Conservation (phyloP, 2,329 filamentous ascomycete genomes). For the Fusarium chuoi region DNA sequence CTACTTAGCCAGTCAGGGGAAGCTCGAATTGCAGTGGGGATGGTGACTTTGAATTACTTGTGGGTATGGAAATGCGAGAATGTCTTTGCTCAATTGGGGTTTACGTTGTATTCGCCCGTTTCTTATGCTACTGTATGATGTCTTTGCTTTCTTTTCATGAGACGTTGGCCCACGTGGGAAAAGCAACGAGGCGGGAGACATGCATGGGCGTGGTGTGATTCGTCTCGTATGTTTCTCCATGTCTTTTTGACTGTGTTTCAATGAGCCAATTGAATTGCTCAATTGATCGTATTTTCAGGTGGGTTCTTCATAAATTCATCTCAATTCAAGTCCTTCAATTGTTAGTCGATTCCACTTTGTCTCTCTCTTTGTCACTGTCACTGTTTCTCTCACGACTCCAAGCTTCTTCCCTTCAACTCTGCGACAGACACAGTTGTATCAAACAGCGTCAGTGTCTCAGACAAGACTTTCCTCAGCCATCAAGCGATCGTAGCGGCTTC, state of each 20-base stretch:
- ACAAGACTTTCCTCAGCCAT: not conserved
- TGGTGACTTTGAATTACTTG: constrained; percentile 14
- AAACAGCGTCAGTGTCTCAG: constrained; percentile 23
- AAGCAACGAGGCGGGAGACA: constrained; percentile 6
- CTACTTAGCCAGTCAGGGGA: not conserved
- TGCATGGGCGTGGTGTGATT: not conserved
- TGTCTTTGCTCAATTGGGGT: not conserved
- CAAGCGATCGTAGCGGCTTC: constrained; percentile 2
- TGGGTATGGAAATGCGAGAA: not conserved
- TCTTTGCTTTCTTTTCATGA: constrained; percentile 16
- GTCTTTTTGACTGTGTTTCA: not conserved
- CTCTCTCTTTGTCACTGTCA: not conserved
- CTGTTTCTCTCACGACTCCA: not conserved
- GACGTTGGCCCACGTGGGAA: constrained; percentile 17
- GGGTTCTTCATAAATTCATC: not conserved
- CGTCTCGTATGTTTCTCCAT: constrained; percentile 4
- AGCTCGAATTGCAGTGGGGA: constrained; percentile 15
- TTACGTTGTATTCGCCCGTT: not conserved
- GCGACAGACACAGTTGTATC: constrained; percentile 11
- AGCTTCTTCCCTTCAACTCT: constrained; percentile 11
- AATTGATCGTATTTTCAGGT: constrained; percentile 11
- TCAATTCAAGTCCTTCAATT: not conserved
- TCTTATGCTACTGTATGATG: constrained; percentile 11
- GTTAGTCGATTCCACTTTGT: constrained; percentile 11
- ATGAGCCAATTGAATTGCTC: not conserved